These are phyloP conservation scores for Schrenkiella parvula DNA, from an alignment of 345 rosid genomes.

Conservation along the genomic window DNA sequence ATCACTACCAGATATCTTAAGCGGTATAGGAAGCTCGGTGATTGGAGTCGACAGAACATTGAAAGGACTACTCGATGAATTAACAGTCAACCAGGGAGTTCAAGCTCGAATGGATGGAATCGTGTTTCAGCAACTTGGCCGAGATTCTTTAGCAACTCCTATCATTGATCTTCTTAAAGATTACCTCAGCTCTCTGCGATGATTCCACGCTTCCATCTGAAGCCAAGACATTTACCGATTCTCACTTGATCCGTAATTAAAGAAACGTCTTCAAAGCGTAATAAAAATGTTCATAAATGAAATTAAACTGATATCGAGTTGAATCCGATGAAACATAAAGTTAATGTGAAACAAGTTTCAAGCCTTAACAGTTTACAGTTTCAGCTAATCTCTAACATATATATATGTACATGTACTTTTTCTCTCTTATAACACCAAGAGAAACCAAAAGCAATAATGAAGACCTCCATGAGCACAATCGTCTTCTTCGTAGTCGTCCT, in stretches of 20 bases:
- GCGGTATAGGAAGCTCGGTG: constrained; percentile 62
- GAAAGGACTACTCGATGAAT: constrained; percentile 54
- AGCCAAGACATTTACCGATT: background rate
- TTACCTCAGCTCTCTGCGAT: constrained; percentile 65
- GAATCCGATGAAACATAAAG: constrained; percentile 1
- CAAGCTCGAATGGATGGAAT: constrained; percentile 97
- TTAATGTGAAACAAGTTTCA: constrained; percentile 16
- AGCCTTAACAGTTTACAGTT: background rate
- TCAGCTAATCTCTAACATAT: background rate
- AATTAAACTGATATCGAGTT: background rate
- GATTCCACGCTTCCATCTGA: background rate
- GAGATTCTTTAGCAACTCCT: constrained; percentile 47
- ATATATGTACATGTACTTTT: background rate
- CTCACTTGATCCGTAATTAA: background rate
- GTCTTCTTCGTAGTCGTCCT: constrained; percentile 3
- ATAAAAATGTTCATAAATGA: background rate
- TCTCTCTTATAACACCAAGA: background rate
- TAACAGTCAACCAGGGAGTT: constrained; percentile 52
- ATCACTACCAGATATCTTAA: constrained; percentile 63
- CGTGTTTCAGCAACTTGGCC: constrained; percentile 66
- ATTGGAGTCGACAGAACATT: constrained; percentile 64
- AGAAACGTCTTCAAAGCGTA: background rate
- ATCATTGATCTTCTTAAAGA: constrained; percentile 60
- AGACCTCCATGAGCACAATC: background rate
- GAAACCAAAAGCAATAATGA: constrained; percentile 8